Base-by-base conservation (phyloP, 1,284 basidiomycete genomes). In the Takashimella koratensis region DNA sequence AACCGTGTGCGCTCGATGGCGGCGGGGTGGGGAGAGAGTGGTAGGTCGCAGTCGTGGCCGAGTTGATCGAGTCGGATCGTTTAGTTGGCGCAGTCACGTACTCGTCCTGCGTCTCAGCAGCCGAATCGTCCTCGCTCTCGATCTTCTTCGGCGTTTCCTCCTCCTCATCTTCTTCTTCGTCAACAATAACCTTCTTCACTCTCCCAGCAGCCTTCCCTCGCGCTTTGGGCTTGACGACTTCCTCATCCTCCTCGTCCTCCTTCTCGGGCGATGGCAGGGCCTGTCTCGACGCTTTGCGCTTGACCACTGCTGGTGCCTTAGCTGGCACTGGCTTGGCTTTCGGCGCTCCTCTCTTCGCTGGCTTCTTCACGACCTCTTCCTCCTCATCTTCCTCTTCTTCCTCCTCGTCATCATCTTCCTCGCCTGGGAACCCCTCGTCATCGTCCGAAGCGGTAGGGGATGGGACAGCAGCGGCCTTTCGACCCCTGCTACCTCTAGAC, bases 81-180 rank as follows among this genome's bases (percentile, higher is more conserved):
- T 16, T 8, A 36, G 30, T 36, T 36, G 30, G 30, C 8, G 30
- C 30, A 36, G 30, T 36, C 30, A 36, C 30, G 30, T 36, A 36
- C 30, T 36, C 30, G 30, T 36, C 30, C 16, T 36, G 30, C 8
- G 30, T 36, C 30, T 36, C 30, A 36, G 30, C 30, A 8, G 8
- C 30, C 8, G 30, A 36, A 36, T 57, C n/a, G 30, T 49, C 13
- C 22, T 8, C 30, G 16, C 30, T 26, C 2, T 46, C 30, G 5
- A 19, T 16, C 20, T 49, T 55, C 23, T 42, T 42, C 4, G 23
- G 30, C 3, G 46, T 51, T 27, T 50, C 53, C 12, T 53, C 60
- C 5, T 54, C 59, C 41, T 53, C 54, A 24, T 62, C 56, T n/a
- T 49, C 43, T 26, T 59, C 58, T 8, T 59, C 58, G 39, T 58